Evolutionary conservation across 2,329 filamentous ascomycete species (phyloP).

Genomic region (Graphilbum ipis-grandicollis): DNA sequence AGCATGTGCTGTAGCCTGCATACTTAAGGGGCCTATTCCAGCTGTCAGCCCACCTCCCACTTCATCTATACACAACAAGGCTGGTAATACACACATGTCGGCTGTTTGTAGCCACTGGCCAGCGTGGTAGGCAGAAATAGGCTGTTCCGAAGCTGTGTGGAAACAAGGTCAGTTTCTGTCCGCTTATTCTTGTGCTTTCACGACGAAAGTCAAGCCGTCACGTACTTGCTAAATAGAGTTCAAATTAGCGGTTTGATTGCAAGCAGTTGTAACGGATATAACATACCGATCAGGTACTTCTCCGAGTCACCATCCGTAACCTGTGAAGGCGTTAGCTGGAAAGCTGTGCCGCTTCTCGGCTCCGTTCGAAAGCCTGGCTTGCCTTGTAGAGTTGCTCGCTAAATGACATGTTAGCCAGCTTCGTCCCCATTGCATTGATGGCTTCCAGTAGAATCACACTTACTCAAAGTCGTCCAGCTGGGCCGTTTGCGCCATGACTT

Average conservation of each 20-base stretch:
- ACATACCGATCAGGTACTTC: conserved; percentile 55
- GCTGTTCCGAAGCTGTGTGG: conserved; percentile 55
- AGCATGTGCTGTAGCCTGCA: conserved; percentile 86
- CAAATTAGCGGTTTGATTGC: conserved; percentile 1
- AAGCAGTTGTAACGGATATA: rapidly evolving
- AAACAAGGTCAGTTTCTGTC: not conserved
- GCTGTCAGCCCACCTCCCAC: not conserved
- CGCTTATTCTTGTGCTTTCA: too few species aligned
- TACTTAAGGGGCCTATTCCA: conserved; percentile 60
- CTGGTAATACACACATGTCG: conserved; percentile 33
- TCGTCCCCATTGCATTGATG: not conserved
- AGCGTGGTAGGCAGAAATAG: conserved; percentile 79
- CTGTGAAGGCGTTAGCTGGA: not conserved
- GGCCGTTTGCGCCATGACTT: conserved; percentile 95
- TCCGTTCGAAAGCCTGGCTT: not conserved
- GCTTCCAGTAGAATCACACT: not conserved
- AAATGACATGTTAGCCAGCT: not conserved
- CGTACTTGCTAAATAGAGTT: conserved; percentile 6
- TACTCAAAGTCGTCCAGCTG: conserved; percentile 86
- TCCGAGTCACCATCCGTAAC: conserved; percentile 79
- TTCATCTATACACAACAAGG: too few species aligned
- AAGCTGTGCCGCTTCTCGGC: not conserved
- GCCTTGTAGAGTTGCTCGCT: conserved; percentile 80
- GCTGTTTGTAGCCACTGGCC: conserved; percentile 80
- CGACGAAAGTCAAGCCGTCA: not conserved